Conservation (phyloP, 352 stramenopile genomes). For the Phytophthora sansomeana region DNA sequence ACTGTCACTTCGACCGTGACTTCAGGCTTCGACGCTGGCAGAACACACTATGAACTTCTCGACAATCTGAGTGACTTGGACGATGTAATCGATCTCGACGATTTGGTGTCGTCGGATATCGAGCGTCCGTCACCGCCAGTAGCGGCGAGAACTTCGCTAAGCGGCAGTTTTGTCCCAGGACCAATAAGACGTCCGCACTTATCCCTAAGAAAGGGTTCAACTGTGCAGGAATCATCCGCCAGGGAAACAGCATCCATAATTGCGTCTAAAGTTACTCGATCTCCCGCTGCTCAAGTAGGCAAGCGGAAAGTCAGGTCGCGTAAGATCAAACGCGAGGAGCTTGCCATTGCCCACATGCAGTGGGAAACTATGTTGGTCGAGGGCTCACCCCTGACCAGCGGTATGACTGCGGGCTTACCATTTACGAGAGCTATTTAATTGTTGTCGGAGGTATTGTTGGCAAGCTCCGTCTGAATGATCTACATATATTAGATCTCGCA, state of each 20-base stretch:
- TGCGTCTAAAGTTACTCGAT: constrained; percentile 11
- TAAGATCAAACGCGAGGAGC: constrained; percentile 46
- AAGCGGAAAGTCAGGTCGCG: constrained; percentile 44
- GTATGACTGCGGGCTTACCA: constrained; percentile 64
- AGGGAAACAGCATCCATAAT: constrained; percentile 6
- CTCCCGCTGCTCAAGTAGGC: constrained; percentile 18
- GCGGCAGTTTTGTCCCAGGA: constrained; percentile 34
- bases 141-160: constrained; percentile 39
- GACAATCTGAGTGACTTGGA: constrained; percentile 64
- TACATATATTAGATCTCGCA: constrained; percentile 54
- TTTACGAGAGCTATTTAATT: constrained; percentile 50
- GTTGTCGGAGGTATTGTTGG: constrained; percentile 71
- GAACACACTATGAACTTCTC: constrained; percentile 30
- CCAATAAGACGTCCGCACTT: constrained; percentile 17
- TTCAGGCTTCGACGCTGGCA: constrained; percentile 23
- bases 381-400: constrained; percentile 46
- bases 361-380: constrained; percentile 44
- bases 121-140: constrained; percentile 40
- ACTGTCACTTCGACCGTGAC: constrained; percentile 6
- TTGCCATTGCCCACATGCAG: constrained; percentile 35
- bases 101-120: constrained; percentile 56
- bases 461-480: constrained; percentile 62
- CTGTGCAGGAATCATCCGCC: constrained; percentile 7
- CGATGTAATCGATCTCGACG: constrained; percentile 65
- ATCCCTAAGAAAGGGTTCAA: constrained; percentile 22